Conservation (phyloP, 2,329 filamentous ascomycete species). For the Aspergillus bombycis region DNA sequence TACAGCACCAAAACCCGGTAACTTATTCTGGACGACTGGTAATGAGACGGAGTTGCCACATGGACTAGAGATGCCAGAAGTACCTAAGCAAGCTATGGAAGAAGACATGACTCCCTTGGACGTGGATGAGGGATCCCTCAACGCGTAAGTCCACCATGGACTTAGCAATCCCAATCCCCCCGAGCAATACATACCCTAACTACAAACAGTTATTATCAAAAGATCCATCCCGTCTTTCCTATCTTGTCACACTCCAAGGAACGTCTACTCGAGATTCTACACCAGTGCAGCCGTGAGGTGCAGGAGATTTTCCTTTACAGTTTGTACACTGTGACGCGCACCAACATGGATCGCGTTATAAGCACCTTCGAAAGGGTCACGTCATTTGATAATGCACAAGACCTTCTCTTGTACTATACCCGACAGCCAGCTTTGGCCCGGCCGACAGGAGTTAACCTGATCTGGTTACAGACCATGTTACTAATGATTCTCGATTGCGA, state of each 20-base stretch:
- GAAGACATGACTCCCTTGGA: constrained; percentile 40
- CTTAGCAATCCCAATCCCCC: background rate
- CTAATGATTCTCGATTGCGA: constrained; percentile 49
- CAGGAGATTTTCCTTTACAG: constrained; percentile 47
- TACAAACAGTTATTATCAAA: constrained; percentile 41
- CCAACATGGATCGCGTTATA: constrained; percentile 38
- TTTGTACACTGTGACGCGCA: constrained; percentile 44
- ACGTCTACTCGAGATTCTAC: constrained; percentile 40
- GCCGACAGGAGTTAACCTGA: constrained; percentile 39
- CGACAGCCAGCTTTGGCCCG: constrained; percentile 41
- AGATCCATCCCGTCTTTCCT: constrained; percentile 45
- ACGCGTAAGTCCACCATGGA: constrained; percentile 36
- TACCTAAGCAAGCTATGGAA: constrained; percentile 35
- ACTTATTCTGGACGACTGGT: constrained; percentile 43
- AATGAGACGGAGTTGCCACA: constrained; percentile 36
- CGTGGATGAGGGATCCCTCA: constrained; percentile 44
- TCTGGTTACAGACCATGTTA: constrained; percentile 46
- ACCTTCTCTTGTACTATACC: constrained; percentile 42
- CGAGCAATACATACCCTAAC: constrained; percentile 17
- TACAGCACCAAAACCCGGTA: constrained; percentile 37
- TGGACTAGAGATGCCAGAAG: constrained; percentile 36
- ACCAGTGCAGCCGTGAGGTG: constrained; percentile 43
- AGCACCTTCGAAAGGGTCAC: constrained; percentile 38
- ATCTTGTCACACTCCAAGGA: constrained; percentile 46
- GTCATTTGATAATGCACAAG: constrained; percentile 45